Evolutionary conservation across 2,329 filamentous ascomycete species (phyloP).

Genomic region (Fusarium sterilihyphosum): DNA sequence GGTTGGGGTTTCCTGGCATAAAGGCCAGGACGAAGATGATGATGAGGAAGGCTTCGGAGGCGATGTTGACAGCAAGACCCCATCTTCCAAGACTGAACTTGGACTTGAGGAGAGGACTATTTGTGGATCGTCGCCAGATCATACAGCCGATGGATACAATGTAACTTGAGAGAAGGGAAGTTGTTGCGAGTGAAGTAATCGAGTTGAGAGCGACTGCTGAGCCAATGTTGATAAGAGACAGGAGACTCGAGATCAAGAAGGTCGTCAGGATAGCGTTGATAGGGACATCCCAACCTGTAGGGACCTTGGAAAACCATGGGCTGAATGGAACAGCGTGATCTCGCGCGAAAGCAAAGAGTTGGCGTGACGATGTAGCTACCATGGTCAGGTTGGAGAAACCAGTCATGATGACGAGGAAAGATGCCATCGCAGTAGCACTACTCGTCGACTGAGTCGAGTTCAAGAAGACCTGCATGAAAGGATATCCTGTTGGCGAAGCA

Average conservation of each 20-base stretch:
- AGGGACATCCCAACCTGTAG: conserved; percentile 28
- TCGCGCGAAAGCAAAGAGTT: conserved; percentile 35
- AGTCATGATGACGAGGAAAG: conserved; percentile 37
- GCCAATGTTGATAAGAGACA: conserved; percentile 38
- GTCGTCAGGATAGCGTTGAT: conserved; percentile 35
- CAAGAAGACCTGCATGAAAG: conserved; percentile 38
- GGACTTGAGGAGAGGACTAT: conserved; percentile 15
- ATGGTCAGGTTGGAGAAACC: conserved; percentile 36
- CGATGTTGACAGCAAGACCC: conserved; percentile 32
- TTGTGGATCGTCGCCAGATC: conserved; percentile 34
- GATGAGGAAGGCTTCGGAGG: conserved; percentile 29
- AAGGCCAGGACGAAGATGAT: conserved; percentile 36
- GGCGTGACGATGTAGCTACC: conserved; percentile 35
- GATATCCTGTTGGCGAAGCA: conserved; percentile 27
- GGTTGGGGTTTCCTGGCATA: conserved; percentile 34
- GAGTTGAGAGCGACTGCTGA: conserved; percentile 33
- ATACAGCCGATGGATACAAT: conserved; percentile 38
- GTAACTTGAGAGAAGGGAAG: conserved; percentile 33
- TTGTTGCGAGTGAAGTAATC: conserved; percentile 32
- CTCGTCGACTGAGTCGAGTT: conserved; percentile 32
- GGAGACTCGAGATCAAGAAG: conserved; percentile 28
- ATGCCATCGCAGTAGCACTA: conserved; percentile 33
- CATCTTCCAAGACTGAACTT: conserved; percentile 33
- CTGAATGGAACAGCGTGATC: conserved; percentile 39
- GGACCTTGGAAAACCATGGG: conserved; percentile 33